Evolutionary conservation across 768 basidiomycete species (phyloP).

Genomic region (Suillus clintonianus): DNA sequence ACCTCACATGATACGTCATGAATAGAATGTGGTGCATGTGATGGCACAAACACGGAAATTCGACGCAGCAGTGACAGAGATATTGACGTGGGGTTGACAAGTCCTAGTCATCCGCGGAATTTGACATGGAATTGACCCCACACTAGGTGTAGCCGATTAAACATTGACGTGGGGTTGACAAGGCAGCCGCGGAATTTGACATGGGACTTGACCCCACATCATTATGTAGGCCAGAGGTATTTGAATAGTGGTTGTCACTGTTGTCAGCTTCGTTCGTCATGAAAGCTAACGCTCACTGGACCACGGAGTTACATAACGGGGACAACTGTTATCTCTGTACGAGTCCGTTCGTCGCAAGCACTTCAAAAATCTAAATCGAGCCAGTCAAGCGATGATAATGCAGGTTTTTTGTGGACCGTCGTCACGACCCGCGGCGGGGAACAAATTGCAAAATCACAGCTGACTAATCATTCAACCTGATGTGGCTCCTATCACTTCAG

Average conservation of each 20-base stretch:
- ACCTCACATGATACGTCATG: not conserved
- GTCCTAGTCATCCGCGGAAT: not conserved
- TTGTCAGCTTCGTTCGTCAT: not conserved
- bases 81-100: not conserved
- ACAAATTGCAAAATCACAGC: too few relatives aligned
- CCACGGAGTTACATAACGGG: too few relatives aligned
- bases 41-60: not conserved
- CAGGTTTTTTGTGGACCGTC: too few relatives aligned
- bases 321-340: too few relatives aligned
- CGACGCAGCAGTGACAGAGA: not conserved
- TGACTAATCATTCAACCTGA: not conserved
- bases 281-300: not conserved
- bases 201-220: not conserved
- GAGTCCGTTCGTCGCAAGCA: not conserved
- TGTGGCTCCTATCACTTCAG: not conserved
- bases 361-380: not conserved
- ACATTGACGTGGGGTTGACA: not conserved
- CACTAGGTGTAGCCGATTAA: too few relatives aligned
- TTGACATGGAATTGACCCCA: too few relatives aligned
- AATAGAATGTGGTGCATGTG: not conserved
- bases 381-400: too few relatives aligned
- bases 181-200: not conserved
- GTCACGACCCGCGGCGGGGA: too few relatives aligned
- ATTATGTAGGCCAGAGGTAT: not conserved
- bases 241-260: not conserved